Conservation (phyloP, 2,329 filamentous ascomycete genomes). For the Monosporascus sp. region DNA sequence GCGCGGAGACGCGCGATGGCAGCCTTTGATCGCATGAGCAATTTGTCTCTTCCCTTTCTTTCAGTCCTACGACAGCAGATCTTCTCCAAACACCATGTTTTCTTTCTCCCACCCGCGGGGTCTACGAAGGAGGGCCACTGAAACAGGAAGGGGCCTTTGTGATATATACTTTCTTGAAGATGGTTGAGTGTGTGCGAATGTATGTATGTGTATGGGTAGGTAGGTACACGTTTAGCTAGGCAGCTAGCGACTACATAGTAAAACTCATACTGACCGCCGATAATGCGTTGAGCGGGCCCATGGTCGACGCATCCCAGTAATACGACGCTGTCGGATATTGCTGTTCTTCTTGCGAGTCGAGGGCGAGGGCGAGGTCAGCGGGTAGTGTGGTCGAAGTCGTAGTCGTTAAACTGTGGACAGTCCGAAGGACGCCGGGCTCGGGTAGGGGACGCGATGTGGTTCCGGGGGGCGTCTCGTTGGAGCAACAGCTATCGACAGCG, state of each 20-base stretch:
- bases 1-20: slow-evolving; percentile 56
- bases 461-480: slow-evolving; percentile 4
- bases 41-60: slow-evolving; percentile 2
- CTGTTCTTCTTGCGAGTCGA: slow-evolving; percentile 10
- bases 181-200: not conserved
- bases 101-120: too few species aligned
- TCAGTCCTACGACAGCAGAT: not conserved
- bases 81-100: not conserved
- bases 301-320: slow-evolving; percentile 54
- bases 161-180: too few species aligned
- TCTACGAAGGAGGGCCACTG: too few species aligned
- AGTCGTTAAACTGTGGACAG: slow-evolving; percentile 13
- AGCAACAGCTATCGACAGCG: slow-evolving; percentile 6
- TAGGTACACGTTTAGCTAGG: not conserved
- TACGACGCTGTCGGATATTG: slow-evolving; percentile 30
- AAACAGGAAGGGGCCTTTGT: too few species aligned
- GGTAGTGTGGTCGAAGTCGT: slow-evolving; percentile 12
- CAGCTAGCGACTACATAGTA: slow-evolving; percentile 3
- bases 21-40: slow-evolving; percentile 40
- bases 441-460: too few species aligned
- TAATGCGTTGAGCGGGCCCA: slow-evolving; percentile 50
- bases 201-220: slow-evolving; percentile 1
- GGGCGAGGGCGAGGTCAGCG: slow-evolving; percentile 21
- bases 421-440: slow-evolving; percentile 19
- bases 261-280: slow-evolving; percentile 44